phyloP scores from a whole-genome alignment of 225 moss, liverwort and hornwort species.

The Marchantia paleacea region DNA sequence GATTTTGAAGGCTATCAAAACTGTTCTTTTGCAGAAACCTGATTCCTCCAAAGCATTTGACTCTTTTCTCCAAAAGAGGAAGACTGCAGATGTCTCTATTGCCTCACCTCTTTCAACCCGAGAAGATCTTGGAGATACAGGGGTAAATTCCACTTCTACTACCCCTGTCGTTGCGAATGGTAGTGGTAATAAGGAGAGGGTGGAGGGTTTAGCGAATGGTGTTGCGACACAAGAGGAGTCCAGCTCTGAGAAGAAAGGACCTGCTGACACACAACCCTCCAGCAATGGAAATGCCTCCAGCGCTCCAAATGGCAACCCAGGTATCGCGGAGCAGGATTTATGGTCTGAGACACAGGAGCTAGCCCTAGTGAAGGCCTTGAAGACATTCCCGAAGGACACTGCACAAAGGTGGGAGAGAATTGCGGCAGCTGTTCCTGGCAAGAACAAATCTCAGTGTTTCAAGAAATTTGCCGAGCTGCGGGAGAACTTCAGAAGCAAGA shows the following conservation, averaged over 20 bases:
- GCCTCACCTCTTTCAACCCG: slow-evolving; percentile 82
- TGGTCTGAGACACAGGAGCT: slow-evolving; percentile 87
- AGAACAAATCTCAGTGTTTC: slow-evolving; percentile 74
- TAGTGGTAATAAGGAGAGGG: slow-evolving; percentile 27
- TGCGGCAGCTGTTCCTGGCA: slow-evolving; percentile 77
- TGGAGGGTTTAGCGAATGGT: slow-evolving; percentile 27
- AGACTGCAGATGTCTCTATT: slow-evolving; percentile 50
- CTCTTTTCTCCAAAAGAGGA: slow-evolving; percentile 81
- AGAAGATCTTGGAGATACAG: slow-evolving; percentile 38
- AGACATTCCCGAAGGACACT: slow-evolving; percentile 80
- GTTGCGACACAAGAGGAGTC: slow-evolving; percentile 19
- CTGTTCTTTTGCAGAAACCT: slow-evolving; percentile 77
- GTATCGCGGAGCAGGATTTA: slow-evolving; percentile 42
- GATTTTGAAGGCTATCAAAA: slow-evolving; percentile 74
- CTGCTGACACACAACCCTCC: slow-evolving; percentile 18
- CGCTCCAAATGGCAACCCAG: slow-evolving; percentile 41
- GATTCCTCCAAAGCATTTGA: slow-evolving; percentile 88
- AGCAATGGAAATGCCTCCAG: slow-evolving; percentile 33
- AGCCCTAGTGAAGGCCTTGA: slow-evolving; percentile 80
- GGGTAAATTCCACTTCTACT: slow-evolving; percentile 12
- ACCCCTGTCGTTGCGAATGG: slow-evolving; percentile 35
- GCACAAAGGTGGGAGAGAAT: slow-evolving; percentile 89
- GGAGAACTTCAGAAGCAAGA: slow-evolving; percentile 81
- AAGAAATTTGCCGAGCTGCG: slow-evolving; percentile 82
- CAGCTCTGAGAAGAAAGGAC: slow-evolving; percentile 3